Conservation (phyloP, 2,329 filamentous ascomycete species). For the Pyricularia pennisetigena region DNA sequence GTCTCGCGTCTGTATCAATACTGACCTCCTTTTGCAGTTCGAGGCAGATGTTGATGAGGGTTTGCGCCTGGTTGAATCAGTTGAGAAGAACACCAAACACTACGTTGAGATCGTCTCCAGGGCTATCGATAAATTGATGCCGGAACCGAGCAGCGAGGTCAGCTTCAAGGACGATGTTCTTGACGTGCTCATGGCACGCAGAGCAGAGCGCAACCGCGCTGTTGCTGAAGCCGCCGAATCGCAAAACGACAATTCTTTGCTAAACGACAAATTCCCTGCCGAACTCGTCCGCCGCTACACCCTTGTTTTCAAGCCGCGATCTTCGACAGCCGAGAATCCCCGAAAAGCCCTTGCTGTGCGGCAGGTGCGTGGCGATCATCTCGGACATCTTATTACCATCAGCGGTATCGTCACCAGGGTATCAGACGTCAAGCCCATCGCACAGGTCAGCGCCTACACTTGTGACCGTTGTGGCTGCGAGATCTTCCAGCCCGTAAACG, state of each 20-base stretch:
- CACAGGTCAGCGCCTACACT: slow-evolving; percentile 96
- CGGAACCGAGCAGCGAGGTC: slow-evolving; percentile 64
- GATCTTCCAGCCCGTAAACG: slow-evolving; percentile 90
- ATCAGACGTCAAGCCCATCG: slow-evolving; percentile 93
- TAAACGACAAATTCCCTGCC: slow-evolving; percentile 76
- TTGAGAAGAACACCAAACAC: slow-evolving; percentile 86
- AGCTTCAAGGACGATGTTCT: slow-evolving; percentile 97
- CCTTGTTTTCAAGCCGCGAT: slow-evolving; percentile 87
- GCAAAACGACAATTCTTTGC: slow-evolving; percentile 51
- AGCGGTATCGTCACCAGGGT: slow-evolving; percentile 91
- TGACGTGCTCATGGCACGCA: slow-evolving; percentile 91
- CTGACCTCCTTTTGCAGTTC: slow-evolving; percentile 40
- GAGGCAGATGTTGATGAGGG: slow-evolving; percentile 62
- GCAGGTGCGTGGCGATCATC: slow-evolving; percentile 83
- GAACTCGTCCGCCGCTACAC: slow-evolving; percentile 91
- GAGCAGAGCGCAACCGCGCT: slow-evolving; percentile 75
- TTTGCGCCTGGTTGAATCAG: slow-evolving; percentile 67
- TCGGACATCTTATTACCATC: slow-evolving; percentile 88
- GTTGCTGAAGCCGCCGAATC: slow-evolving; percentile 58
- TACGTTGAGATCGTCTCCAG: slow-evolving; percentile 88
- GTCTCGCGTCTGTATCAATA: not conserved
- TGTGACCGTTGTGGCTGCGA: slow-evolving; percentile 95
- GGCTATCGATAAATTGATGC: slow-evolving; percentile 81
- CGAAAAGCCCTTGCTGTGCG: slow-evolving; percentile 73
- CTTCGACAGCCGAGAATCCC: slow-evolving; percentile 56